Conservation (phyloP, 805 yeast genomes). For the Schwanniomyces sp. region DNA sequence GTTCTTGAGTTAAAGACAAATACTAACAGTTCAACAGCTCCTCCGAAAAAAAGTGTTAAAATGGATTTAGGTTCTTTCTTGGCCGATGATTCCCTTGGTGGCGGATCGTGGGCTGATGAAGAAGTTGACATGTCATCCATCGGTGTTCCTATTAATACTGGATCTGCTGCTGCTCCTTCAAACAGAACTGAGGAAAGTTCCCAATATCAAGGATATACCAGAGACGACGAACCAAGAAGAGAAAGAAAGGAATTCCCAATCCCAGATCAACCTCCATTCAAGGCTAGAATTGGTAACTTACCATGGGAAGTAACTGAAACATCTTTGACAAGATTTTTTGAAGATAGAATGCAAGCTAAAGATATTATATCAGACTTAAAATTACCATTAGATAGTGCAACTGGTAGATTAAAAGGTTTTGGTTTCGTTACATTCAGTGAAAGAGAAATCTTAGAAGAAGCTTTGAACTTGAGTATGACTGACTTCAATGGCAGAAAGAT, state of each 20-base stretch:
- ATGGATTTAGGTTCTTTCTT: constrained; percentile 88
- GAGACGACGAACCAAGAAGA: constrained; percentile 32
- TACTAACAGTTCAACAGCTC: constrained; percentile 24
- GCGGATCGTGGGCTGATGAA: constrained; percentile 85
- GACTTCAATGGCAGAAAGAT: constrained; percentile 50
- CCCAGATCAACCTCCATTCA: constrained; percentile 90
- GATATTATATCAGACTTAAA: constrained; percentile 60
- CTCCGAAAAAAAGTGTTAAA: constrained; percentile 61
- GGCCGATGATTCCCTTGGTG: constrained; percentile 71
- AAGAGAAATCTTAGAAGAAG: constrained; percentile 49
- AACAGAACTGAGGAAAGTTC: constrained; percentile 10
- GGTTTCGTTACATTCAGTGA: constrained; percentile 53
- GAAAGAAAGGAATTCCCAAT: constrained; percentile 75
- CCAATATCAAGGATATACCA: constrained; percentile 1
- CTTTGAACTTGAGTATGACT: constrained; percentile 44
- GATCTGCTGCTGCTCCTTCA: constrained; percentile 18
- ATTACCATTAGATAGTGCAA: constrained; percentile 66
- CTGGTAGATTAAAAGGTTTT: constrained; percentile 62
- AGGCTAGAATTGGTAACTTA: constrained; percentile 84
- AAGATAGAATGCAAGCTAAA: constrained; percentile 51
- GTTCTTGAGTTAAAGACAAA: background rate
- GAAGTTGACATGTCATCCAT: constrained; percentile 69
- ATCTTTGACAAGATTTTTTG: constrained; percentile 59
- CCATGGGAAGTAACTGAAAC: constrained; percentile 79
- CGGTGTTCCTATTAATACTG: constrained; percentile 45